A percentile compares a stretch with the other conserved stretches of the same genome.
phyloP scores from a whole-genome alignment of 1,284 basidiomycete species.

The Sphaerobolus stellatus region DNA sequence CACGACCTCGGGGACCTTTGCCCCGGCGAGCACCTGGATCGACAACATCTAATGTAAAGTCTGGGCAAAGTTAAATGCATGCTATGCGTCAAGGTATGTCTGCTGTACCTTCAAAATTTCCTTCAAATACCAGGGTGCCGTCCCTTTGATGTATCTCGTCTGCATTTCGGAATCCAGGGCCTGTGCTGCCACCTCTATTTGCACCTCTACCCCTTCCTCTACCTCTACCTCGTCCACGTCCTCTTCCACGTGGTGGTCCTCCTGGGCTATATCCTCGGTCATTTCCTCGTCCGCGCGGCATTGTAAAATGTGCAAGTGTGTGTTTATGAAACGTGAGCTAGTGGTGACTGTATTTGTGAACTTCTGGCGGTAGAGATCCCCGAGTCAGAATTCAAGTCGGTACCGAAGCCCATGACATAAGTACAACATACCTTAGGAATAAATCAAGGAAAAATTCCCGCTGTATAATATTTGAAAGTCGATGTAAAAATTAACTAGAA shows the following conservation, averaged over 20 bases:
- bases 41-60: slow-evolving; percentile 6
- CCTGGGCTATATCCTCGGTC: neutral
- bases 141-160: neutral
- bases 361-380: too few species aligned
- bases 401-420: too few species aligned
- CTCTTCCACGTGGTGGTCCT: neutral
- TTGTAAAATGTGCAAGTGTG: neutral
- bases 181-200: slow-evolving; percentile 20
- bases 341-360: neutral
- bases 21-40: neutral
- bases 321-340: neutral
- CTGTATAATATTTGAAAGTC: neutral
- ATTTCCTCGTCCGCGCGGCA: slow-evolving; percentile 9
- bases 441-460: too few species aligned
- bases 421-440: too few species aligned
- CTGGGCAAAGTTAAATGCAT: slow-evolving; percentile 5
- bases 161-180: slow-evolving; percentile 9
- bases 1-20: neutral
- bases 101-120: slow-evolving; percentile 7
- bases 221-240: slow-evolving; percentile 15
- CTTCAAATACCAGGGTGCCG: slow-evolving; percentile 5
- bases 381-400: too few species aligned
- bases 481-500: neutral
- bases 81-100: neutral
- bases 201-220: slow-evolving; percentile 14